Evolutionary conservation across 176 grass and related monocot genomes (phyloP).

Genomic region (Oryza nivara): DNA sequence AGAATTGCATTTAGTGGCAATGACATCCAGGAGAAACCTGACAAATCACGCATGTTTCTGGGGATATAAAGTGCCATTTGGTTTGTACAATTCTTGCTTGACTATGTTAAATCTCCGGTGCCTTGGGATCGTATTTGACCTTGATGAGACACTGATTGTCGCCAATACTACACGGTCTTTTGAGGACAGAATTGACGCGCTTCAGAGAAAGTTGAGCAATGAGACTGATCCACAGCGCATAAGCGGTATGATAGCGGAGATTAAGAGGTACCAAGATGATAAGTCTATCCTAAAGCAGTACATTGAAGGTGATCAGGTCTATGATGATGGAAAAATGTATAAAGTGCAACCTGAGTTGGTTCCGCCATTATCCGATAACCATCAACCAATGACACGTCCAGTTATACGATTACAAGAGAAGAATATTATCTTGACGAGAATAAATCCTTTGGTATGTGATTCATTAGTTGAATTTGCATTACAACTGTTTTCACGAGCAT

Average conservation of each 20-base stretch:
- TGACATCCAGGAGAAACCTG: conserved; percentile 73
- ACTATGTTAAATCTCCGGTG: conserved; percentile 91
- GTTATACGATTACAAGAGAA: conserved; percentile 95
- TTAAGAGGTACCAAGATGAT: conserved; percentile 97
- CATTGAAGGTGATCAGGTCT: conserved; percentile 85
- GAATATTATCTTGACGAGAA: conserved; percentile 90
- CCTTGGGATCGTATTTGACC: conserved; percentile 94
- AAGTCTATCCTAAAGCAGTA: conserved; percentile 90
- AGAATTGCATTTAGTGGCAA: conserved; percentile 97
- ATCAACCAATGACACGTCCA: conserved; percentile 84
- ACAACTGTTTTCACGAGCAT: neutral
- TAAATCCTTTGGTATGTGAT: conserved; percentile 86
- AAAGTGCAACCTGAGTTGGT: conserved; percentile 92
- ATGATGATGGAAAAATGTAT: conserved; percentile 86
- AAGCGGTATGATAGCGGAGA: conserved; percentile 83
- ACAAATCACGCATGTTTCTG: conserved; percentile 79
- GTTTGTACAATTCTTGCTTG: conserved; percentile 84
- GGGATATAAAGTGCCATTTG: conserved; percentile 79
- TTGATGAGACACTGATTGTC: conserved; percentile 96
- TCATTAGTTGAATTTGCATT: conserved; percentile 35
- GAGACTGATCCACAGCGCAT: conserved; percentile 80
- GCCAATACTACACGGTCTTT: conserved; percentile 86
- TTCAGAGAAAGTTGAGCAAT: conserved; percentile 94
- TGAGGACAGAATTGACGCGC: conserved; percentile 89
- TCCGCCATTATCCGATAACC: conserved; percentile 83